Conservation (phyloP, 768 basidiomycete genomes). For the Agrocybe praecox region DNA sequence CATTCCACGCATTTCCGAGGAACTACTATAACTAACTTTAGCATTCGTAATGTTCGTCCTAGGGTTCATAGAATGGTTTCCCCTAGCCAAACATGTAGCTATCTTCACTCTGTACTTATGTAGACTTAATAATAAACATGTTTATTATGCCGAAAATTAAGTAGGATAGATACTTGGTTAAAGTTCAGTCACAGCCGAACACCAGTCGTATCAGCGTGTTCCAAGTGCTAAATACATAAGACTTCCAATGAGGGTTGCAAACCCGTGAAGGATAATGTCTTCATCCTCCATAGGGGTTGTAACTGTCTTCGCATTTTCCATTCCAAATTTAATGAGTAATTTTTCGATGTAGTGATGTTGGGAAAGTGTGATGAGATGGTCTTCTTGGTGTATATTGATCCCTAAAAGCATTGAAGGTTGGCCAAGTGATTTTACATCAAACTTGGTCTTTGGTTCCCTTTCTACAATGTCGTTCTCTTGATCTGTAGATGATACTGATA, state of each 20-base stretch:
- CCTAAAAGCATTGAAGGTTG: conserved; percentile 10
- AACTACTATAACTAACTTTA: no score
- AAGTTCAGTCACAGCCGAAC: no score
- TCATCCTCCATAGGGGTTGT: conserved; percentile 18
- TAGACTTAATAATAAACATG: no score
- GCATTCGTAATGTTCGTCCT: no score
- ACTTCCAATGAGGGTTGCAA: conserved; percentile 14
- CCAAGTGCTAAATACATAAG: conserved; percentile 20
- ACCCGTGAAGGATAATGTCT: not conserved
- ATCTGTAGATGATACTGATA: conserved; percentile 4
- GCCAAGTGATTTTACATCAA: conserved; percentile 15
- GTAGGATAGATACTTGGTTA: no score
- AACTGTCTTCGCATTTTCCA: conserved; percentile 24
- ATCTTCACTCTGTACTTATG: no score
- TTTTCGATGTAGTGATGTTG: conserved; percentile 30
- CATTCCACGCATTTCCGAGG: no score
- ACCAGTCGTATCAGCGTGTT: no score
- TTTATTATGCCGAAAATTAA: no score
- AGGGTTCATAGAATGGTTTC: no score
- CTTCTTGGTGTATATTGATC: conserved; percentile 11
- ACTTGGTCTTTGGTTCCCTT: not conserved
- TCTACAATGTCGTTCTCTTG: conserved; percentile 1
- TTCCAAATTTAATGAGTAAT: conserved; percentile 24
- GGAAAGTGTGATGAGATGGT: conserved; percentile 22
- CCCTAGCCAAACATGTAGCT: no score